These are phyloP conservation scores for Arthroderma sp. DNA, from an alignment of 2,329 filamentous ascomycete genomes.

Conservation along the genomic window DNA sequence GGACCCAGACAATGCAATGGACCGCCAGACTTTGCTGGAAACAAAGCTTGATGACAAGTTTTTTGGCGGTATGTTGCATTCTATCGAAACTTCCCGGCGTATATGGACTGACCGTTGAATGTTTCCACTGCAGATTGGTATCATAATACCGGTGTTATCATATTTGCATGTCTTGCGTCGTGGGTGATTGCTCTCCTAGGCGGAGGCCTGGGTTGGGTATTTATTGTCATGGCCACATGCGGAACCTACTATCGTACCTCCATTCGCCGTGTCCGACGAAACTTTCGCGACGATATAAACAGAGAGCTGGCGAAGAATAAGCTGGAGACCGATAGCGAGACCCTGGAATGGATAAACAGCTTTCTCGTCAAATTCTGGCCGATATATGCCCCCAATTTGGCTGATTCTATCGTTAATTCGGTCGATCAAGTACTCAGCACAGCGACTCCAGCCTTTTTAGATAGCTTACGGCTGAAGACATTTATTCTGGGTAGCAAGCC, in stretches of 20 bases:
- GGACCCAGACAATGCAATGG: slow-evolving; percentile 54
- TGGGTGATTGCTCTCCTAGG: slow-evolving; percentile 85
- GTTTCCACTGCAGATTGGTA: slow-evolving; percentile 68
- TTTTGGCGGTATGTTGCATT: slow-evolving; percentile 55
- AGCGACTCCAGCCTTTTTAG: slow-evolving; percentile 79
- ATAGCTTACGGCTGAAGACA: slow-evolving; percentile 83
- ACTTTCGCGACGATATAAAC: slow-evolving; percentile 87
- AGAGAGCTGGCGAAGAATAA: slow-evolving; percentile 77
- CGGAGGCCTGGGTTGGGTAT: slow-evolving; percentile 83
- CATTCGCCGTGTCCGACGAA: slow-evolving; percentile 79
- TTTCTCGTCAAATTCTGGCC: slow-evolving; percentile 99
- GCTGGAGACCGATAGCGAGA: slow-evolving; percentile 82
- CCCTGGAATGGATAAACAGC: slow-evolving; percentile 97
- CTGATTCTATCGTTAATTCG: slow-evolving; percentile 79
- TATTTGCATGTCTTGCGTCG: slow-evolving; percentile 79
- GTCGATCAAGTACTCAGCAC: slow-evolving; percentile 94
- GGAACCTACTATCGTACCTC: slow-evolving; percentile 96
- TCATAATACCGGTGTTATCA: slow-evolving; percentile 86
- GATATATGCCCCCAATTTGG: slow-evolving; percentile 89
- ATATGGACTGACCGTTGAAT: background rate
- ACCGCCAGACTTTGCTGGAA: slow-evolving; percentile 82
- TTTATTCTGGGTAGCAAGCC: slow-evolving; percentile 93
- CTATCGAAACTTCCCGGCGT: background rate
- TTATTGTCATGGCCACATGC: slow-evolving; percentile 83
- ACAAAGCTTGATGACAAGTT: slow-evolving; percentile 73